phyloP scores from a whole-genome alignment of 2,329 filamentous ascomycete genomes.

The Aspergillus pseudotamarii region DNA sequence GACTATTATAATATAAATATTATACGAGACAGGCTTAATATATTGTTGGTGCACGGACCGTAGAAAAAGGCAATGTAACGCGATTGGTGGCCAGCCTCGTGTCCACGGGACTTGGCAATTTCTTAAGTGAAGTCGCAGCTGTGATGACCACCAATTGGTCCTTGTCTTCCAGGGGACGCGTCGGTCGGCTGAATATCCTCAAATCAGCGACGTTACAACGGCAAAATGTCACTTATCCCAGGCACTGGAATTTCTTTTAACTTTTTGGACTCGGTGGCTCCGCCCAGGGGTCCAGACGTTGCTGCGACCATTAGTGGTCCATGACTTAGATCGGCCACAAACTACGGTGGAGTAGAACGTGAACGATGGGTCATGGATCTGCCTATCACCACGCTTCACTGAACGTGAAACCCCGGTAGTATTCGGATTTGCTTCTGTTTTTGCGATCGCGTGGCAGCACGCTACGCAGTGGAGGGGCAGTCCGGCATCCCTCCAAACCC shows the following conservation, averaged over 20 bases:
- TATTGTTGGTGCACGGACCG: background rate
- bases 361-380: conserved; percentile 26
- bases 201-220: background rate
- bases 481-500: conserved; percentile 9
- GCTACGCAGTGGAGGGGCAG: conserved; percentile 10
- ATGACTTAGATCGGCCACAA: conserved; percentile 6
- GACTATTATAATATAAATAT: background rate
- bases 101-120: background rate
- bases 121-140: background rate
- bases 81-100: background rate
- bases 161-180: conserved; percentile 1
- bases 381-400: conserved; percentile 21
- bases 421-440: conserved; percentile 26
- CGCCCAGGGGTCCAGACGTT: background rate
- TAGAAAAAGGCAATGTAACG: background rate
- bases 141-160: background rate
- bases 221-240: background rate
- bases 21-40: background rate
- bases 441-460: conserved; percentile 18
- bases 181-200: background rate
- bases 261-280: background rate
- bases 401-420: conserved; percentile 10
- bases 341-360: conserved; percentile 13
- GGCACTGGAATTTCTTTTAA: conserved; percentile 1
- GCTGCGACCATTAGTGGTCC: conserved; percentile 3